phyloP scores from a whole-genome alignment of 2,329 filamentous ascomycete species.

The Exophiala viscosa region DNA sequence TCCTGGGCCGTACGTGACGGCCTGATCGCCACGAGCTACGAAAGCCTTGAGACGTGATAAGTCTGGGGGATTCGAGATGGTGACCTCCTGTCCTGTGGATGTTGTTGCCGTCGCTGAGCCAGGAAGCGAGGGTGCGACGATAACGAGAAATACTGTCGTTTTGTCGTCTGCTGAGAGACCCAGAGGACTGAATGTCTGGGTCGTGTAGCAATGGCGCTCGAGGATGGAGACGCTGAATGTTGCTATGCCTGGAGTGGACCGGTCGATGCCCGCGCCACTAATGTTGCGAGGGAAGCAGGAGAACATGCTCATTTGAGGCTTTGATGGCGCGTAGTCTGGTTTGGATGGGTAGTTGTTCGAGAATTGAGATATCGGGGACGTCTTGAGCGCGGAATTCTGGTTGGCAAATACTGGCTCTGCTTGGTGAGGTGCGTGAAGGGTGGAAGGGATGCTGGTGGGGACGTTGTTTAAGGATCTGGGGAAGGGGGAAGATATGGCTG shows the following conservation, averaged over 20 bases:
- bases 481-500: constrained; percentile 71
- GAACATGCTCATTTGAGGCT: constrained; percentile 80
- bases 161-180: constrained; percentile 24
- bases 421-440: constrained; percentile 33
- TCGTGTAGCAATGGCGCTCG: constrained; percentile 89
- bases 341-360: constrained; percentile 63
- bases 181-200: constrained; percentile 86
- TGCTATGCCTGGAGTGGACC: constrained; percentile 10
- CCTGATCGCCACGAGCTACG: constrained; percentile 70
- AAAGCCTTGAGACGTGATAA: constrained; percentile 69
- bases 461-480: constrained; percentile 49
- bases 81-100: constrained; percentile 29
- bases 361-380: constrained; percentile 72
- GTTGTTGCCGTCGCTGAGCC: constrained; percentile 36
- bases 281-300: constrained; percentile 68
- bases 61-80: constrained; percentile 62
- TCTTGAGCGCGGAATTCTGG: constrained; percentile 85
- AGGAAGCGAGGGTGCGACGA: constrained; percentile 73
- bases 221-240: constrained; percentile 68
- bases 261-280: constrained; percentile 24
- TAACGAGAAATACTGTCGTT: constrained; percentile 63
- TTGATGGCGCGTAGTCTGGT: constrained; percentile 43
- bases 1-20: constrained; percentile 84
- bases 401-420: constrained; percentile 63
- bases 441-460: constrained; percentile 34